phyloP scores from a whole-genome alignment of 108 stramenopile species.

The Craspedostauros australis region DNA sequence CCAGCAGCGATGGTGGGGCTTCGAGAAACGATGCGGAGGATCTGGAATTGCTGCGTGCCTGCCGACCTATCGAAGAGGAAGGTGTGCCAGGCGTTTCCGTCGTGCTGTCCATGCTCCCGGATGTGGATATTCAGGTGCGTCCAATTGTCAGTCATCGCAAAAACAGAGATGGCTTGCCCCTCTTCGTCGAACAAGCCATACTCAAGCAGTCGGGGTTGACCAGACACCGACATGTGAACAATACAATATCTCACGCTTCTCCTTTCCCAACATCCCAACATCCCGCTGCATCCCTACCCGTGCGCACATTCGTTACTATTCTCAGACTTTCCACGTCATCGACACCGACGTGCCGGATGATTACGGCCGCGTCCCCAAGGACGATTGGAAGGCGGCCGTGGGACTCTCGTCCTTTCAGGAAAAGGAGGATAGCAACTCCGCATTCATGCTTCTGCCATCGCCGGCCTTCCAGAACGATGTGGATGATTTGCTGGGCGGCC shows the following conservation, averaged over 20 bases:
- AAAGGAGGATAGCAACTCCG: constrained; percentile 24
- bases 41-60: constrained; percentile 11
- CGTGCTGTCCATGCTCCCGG: constrained; percentile 57
- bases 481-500: constrained; percentile 54
- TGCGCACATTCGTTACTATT: background rate
- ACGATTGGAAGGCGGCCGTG: constrained; percentile 34
- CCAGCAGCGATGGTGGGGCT: too few species aligned
- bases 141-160: too few species aligned
- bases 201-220: too few species aligned
- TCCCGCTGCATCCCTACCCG: background rate
- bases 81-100: constrained; percentile 60
- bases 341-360: constrained; percentile 65
- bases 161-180: too few species aligned
- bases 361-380: constrained; percentile 18
- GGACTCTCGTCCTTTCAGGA: constrained; percentile 28
- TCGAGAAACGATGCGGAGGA: too few species aligned
- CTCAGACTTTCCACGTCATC: constrained; percentile 48
- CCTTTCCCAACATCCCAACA: background rate
- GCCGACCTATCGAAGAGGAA: constrained; percentile 57
- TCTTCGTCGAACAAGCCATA: too few species aligned
- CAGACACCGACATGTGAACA: too few species aligned
- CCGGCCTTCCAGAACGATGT: constrained; percentile 72
- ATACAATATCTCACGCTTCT: constrained; percentile 2
- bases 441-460: constrained; percentile 59
- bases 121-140: constrained; percentile 37